Evolutionary conservation across 805 yeast genomes (phyloP).

Genomic region (Wickerhamomyces sydowiorum): DNA sequence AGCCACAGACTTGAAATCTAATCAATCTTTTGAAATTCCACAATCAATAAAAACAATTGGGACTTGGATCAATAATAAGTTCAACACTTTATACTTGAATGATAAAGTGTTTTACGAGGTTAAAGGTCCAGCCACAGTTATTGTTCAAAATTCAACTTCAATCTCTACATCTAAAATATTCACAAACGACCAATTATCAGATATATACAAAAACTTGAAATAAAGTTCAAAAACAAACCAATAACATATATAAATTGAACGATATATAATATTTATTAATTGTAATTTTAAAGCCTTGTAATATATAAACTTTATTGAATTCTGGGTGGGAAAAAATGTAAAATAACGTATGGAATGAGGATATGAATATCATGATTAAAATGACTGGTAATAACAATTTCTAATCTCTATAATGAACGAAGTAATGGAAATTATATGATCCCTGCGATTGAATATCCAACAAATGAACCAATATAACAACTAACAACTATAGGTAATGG

Average conservation of each 20-base stretch:
- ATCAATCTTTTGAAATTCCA: background rate
- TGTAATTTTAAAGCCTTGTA: no score
- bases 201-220: constrained; percentile 10
- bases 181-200: constrained; percentile 8
- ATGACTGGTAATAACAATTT: no score
- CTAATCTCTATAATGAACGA: no score
- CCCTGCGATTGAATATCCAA: constrained; percentile 46
- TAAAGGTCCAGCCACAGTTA: constrained; percentile 26
- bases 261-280: no score
- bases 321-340: no score
- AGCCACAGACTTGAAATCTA: background rate
- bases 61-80: constrained; percentile 5
- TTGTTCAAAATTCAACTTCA: constrained; percentile 17
- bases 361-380: no score
- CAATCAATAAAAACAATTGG: constrained; percentile 3
- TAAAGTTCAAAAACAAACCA: background rate
- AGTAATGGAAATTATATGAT: constrained; percentile 16
- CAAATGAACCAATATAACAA: constrained; percentile 62
- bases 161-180: constrained; percentile 3
- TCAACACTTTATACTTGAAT: constrained; percentile 10
- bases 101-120: constrained; percentile 20
- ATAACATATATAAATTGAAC: background rate
- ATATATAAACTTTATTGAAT: no score
- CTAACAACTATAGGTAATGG: constrained; percentile 86
- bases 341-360: no score